A percentile compares a stretch with the other conserved stretches of the same genome.
phyloP scores from a whole-genome alignment of 1,139 yeast genomes.

The Suhomyces choctaworum region DNA sequence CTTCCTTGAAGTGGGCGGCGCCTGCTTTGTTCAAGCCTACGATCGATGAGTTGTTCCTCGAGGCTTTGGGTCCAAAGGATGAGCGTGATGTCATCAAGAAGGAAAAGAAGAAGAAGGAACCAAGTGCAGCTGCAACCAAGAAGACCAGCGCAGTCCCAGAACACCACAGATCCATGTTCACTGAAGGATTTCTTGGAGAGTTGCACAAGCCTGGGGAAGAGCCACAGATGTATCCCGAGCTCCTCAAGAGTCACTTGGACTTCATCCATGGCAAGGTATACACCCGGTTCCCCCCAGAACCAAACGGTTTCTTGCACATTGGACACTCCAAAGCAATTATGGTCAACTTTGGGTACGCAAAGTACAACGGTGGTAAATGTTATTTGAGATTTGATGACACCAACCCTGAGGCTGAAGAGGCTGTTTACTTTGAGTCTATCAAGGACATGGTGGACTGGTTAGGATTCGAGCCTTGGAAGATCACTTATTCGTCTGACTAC shows the following conservation, averaged over 20 bases:
- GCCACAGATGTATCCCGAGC: slow-evolving; percentile 84
- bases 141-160: slow-evolving; percentile 23
- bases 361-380: slow-evolving; percentile 79
- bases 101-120: slow-evolving; percentile 60
- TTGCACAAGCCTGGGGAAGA: slow-evolving; percentile 95
- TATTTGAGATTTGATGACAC: slow-evolving; percentile 96
- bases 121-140: slow-evolving; percentile 25
- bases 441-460: slow-evolving; percentile 86
- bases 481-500: slow-evolving; percentile 95
- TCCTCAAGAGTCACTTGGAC: slow-evolving; percentile 75
- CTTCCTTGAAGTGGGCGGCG: slow-evolving; percentile 87
- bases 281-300: slow-evolving; percentile 98
- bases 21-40: slow-evolving; percentile 83
- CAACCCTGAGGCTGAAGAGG: slow-evolving; percentile 98
- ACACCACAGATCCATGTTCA: slow-evolving; percentile 74
- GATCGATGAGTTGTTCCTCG: slow-evolving; percentile 73
- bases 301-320: slow-evolving; percentile 93
- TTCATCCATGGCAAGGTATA: slow-evolving; percentile 79
- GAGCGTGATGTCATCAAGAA: slow-evolving; percentile 87
- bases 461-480: slow-evolving; percentile 88
- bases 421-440: slow-evolving; percentile 81
- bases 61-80: slow-evolving; percentile 87
- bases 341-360: slow-evolving; percentile 94
- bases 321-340: slow-evolving; percentile 98
- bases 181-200: slow-evolving; percentile 94